These are phyloP conservation scores for Bretziella fagacearum DNA, from an alignment of 2,329 filamentous ascomycete genomes.

Conservation along the genomic window DNA sequence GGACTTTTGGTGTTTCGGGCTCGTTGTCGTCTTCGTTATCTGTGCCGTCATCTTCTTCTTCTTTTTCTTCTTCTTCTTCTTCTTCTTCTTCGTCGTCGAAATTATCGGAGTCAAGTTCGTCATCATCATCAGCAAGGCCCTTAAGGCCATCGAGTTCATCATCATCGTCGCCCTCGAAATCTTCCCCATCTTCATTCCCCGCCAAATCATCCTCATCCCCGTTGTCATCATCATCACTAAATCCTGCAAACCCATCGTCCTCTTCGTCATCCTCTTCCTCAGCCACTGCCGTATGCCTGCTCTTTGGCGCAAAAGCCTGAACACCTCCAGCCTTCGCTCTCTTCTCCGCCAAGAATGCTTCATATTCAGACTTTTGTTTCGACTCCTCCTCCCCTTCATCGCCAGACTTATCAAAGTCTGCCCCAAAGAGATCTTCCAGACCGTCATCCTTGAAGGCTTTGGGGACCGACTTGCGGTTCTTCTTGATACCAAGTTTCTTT, in stretches of 20 bases:
- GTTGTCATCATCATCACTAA: background rate
- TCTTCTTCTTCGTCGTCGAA: slow-evolving; percentile 15
- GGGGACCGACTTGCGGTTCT: slow-evolving; percentile 54
- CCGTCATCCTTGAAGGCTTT: slow-evolving; percentile 69
- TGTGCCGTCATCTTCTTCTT: background rate
- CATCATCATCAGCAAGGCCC: background rate
- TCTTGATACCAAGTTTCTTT: slow-evolving; percentile 67
- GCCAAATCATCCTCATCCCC: background rate
- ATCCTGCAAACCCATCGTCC: background rate
- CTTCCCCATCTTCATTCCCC: background rate
- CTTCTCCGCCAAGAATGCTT: slow-evolving; percentile 38
- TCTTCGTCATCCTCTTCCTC: background rate
- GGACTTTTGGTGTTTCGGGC: slow-evolving; percentile 23
- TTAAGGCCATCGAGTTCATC: background rate
- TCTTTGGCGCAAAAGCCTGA: background rate
- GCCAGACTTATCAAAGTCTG: slow-evolving; percentile 37
- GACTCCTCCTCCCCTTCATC: slow-evolving; percentile 37
- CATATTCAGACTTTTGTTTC: slow-evolving; percentile 41
- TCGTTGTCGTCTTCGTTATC: slow-evolving; percentile 21
- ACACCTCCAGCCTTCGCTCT: background rate
- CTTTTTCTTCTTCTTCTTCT: slow-evolving; percentile 16
- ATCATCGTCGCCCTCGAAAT: background rate
- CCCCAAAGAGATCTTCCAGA: slow-evolving; percentile 59
- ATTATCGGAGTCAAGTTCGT: slow-evolving; percentile 14
- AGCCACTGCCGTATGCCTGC: background rate